Evolutionary conservation across 2,329 filamentous ascomycete species (phyloP).

Genomic region (Monilinia vaccinii-corymbosi): DNA sequence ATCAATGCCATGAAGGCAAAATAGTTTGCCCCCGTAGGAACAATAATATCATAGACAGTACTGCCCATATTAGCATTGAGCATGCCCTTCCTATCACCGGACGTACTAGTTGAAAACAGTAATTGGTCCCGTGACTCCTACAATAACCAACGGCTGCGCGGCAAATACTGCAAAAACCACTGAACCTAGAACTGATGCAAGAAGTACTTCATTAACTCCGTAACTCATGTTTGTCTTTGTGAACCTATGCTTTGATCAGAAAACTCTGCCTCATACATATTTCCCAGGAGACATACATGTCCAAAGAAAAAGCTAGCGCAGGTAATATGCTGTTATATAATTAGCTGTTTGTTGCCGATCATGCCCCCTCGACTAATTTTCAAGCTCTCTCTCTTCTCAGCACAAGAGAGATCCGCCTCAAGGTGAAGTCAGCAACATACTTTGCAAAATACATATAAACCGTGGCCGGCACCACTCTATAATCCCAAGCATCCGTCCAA

Average conservation of each 20-base stretch:
- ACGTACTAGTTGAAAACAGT: slow-evolving; percentile 82
- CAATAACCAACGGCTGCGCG: slow-evolving; percentile 80
- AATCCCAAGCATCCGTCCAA: slow-evolving; percentile 83
- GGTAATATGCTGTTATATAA: slow-evolving; percentile 60
- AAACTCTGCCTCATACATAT: neutral
- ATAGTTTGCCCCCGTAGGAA: slow-evolving; percentile 68
- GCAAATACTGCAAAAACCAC: slow-evolving; percentile 74
- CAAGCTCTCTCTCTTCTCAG: neutral
- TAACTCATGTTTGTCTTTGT: slow-evolving; percentile 77
- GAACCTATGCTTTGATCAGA: slow-evolving; percentile 39
- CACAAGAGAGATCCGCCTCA: neutral
- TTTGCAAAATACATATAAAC: slow-evolving; percentile 95
- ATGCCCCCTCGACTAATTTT: neutral
- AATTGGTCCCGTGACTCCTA: slow-evolving; percentile 84
- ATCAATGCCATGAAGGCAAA: slow-evolving; percentile 90
- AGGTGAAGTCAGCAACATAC: slow-evolving; percentile 36
- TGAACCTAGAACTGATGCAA: slow-evolving; percentile 73
- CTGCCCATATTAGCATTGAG: slow-evolving; percentile 38
- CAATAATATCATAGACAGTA: slow-evolving; percentile 84
- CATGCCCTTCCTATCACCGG: neutral
- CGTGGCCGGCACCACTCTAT: slow-evolving; percentile 77
- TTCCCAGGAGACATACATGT: slow-evolving; percentile 48
- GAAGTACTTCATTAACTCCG: slow-evolving; percentile 84
- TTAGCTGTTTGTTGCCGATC: neutral
- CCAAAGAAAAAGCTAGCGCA: slow-evolving; percentile 78